A percentile compares a stretch with the other conserved stretches of the same genome.
phyloP scores from a whole-genome alignment of 169 alveolate genomes.

The Hepatocystis sp. region DNA sequence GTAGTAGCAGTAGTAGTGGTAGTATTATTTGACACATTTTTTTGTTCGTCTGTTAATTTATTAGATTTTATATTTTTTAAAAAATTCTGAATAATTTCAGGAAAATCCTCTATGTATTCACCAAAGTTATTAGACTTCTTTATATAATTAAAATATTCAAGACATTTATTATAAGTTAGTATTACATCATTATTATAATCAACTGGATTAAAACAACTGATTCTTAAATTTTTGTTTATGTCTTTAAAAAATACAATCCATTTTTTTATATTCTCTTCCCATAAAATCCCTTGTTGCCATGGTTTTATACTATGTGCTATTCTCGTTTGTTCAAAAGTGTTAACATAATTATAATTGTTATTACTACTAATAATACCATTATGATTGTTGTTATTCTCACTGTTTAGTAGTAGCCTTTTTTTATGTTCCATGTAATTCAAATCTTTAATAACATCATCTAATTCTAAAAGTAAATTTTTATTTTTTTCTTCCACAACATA shows the following conservation, averaged over 20 bases:
- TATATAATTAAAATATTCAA: conserved; percentile 58
- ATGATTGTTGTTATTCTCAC: neutral
- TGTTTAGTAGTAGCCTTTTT: too few relatives aligned
- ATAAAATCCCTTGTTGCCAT: conserved; percentile 50
- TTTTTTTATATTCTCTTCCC: conserved; percentile 73
- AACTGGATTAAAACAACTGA: conserved; percentile 51
- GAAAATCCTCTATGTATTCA: conserved; percentile 36
- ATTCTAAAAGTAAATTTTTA: neutral
- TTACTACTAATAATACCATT: neutral
- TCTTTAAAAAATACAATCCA: conserved; percentile 76
- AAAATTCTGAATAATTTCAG: conserved; percentile 30
- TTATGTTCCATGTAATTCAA: conserved; percentile 4
- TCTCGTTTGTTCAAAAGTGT: conserved; percentile 38
- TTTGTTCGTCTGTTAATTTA: conserved; percentile 26
- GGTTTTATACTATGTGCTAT: conserved; percentile 72
- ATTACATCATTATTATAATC: conserved; percentile 65
- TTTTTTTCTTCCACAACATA: neutral
- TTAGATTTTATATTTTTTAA: conserved; percentile 34
- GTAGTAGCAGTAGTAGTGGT: neutral
- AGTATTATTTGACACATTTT: too few relatives aligned
- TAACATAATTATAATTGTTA: neutral
- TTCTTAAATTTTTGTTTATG: conserved; percentile 49
- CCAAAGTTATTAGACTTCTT: conserved; percentile 71
- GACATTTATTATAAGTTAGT: conserved; percentile 52
- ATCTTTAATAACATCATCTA: conserved; percentile 1